Percentiles rank a stretch among this genome's conserved stretches.
Evolutionary conservation across 2,329 filamentous ascomycete species (phyloP).

Genomic region (Diaporthe citriasiana): DNA sequence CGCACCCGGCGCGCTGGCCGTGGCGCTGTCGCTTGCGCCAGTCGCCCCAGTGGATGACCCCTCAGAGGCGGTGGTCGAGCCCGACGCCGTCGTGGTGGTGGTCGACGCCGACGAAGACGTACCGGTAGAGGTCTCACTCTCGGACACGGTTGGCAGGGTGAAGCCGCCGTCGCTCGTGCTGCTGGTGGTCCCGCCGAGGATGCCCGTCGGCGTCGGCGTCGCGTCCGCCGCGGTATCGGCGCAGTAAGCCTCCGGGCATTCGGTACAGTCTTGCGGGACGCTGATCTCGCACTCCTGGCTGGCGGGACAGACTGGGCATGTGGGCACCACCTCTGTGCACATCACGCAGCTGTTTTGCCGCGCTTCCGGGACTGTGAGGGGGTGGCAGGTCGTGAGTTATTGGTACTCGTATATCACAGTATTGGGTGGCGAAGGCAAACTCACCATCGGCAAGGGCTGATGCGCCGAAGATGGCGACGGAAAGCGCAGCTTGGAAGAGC

Average conservation of each 20-base stretch:
- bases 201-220: slow-evolving; percentile 3
- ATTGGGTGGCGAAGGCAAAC: not conserved
- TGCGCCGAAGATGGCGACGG: slow-evolving; percentile 12
- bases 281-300: not conserved
- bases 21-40: not conserved
- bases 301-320: slow-evolving; percentile 15
- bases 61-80: not conserved
- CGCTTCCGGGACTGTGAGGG: not conserved
- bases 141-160: slow-evolving; percentile 17
- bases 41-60: not conserved
- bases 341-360: slow-evolving; percentile 25
- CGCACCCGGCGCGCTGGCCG: slow-evolving; percentile 10
- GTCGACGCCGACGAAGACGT: not conserved
- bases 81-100: not conserved
- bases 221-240: not conserved
- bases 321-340: slow-evolving; percentile 11
- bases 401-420: not conserved
- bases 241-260: slow-evolving; percentile 19
- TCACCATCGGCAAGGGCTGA: slow-evolving; percentile 13
- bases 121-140: not conserved
- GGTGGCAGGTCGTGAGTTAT: not conserved
- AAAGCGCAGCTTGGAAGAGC: slow-evolving; percentile 23
- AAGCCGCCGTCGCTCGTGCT: not conserved
- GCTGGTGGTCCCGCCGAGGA: not conserved
- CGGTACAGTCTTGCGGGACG: slow-evolving; percentile 14